phyloP scores from a whole-genome alignment of 345 rosid genomes.

The Eutrema yunnanense region DNA sequence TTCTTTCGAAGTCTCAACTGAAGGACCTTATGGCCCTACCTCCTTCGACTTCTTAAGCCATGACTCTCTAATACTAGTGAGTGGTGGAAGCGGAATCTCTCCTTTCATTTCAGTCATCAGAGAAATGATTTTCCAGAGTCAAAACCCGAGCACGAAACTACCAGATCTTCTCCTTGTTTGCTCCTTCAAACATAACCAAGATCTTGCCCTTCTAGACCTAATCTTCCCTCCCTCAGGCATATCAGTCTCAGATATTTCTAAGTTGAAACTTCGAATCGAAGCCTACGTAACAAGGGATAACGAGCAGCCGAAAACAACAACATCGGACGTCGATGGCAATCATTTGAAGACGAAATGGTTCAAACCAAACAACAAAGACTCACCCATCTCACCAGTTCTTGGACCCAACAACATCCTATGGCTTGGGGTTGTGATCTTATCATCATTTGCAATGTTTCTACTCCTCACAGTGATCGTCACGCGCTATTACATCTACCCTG shows the following conservation, averaged over 20 bases:
- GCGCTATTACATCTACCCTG: neutral
- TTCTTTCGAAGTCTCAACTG: neutral
- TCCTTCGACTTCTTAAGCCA: neutral
- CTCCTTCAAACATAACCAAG: neutral
- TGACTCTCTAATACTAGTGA: neutral
- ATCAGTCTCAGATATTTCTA: neutral
- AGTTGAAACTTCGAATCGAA: neutral
- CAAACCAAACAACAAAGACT: neutral
- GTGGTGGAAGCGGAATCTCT: neutral
- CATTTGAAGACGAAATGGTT: conserved; percentile 1
- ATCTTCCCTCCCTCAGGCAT: neutral
- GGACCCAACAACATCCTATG: neutral
- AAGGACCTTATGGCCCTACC: neutral
- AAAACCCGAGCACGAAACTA: neutral
- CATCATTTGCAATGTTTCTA: neutral
- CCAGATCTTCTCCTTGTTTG: neutral
- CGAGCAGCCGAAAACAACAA: neutral
- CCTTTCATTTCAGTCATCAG: neutral
- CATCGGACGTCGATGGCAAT: neutral
- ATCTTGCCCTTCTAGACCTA: neutral
- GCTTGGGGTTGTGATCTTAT: neutral
- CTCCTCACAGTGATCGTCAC: neutral
- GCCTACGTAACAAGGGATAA: neutral
- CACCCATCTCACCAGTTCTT: neutral
- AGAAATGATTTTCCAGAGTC: neutral